Conservation (phyloP, 1,139 yeast genomes). For the Keqinozyma sinolaborantium region DNA sequence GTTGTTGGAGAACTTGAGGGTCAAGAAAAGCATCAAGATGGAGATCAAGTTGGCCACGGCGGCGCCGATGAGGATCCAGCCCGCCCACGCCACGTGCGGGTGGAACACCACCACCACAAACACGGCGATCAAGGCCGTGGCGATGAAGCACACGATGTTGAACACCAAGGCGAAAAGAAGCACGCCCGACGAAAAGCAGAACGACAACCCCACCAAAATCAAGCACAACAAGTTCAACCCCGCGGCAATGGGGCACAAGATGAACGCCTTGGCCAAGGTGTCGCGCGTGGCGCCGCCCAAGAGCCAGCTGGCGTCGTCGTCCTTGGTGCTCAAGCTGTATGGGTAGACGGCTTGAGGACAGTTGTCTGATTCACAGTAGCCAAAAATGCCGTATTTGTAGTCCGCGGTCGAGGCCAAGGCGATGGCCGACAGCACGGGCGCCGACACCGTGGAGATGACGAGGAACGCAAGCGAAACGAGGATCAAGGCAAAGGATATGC, state of each 20-base stretch:
- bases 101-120: conserved; percentile 54
- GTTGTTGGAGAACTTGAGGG: conserved; percentile 12
- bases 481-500: conserved; percentile 27
- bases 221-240: conserved; percentile 58
- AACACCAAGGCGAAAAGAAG: conserved; percentile 24
- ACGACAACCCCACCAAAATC: conserved; percentile 36
- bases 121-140: conserved; percentile 49
- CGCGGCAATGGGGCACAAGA: conserved; percentile 79
- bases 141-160: conserved; percentile 44
- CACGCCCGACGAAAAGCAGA: conserved; percentile 16
- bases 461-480: conserved; percentile 45
- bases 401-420: conserved; percentile 40
- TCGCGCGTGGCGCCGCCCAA: conserved; percentile 45
- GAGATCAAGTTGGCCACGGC: conserved; percentile 51
- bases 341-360: conserved; percentile 51
- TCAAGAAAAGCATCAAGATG: conserved; percentile 22
- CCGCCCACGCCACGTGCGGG: conserved; percentile 65
- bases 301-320: conserved; percentile 20
- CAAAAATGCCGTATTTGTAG: conserved; percentile 80
- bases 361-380: conserved; percentile 53
- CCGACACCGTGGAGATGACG: conserved; percentile 48
- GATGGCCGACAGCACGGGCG: conserved; percentile 40
- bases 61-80: conserved; percentile 67
- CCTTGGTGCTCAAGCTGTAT: conserved; percentile 18
- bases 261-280: conserved; percentile 64